These are phyloP conservation scores for Omphalea diandra DNA, from an alignment of 441 rosid genomes.

Conservation along the genomic window DNA sequence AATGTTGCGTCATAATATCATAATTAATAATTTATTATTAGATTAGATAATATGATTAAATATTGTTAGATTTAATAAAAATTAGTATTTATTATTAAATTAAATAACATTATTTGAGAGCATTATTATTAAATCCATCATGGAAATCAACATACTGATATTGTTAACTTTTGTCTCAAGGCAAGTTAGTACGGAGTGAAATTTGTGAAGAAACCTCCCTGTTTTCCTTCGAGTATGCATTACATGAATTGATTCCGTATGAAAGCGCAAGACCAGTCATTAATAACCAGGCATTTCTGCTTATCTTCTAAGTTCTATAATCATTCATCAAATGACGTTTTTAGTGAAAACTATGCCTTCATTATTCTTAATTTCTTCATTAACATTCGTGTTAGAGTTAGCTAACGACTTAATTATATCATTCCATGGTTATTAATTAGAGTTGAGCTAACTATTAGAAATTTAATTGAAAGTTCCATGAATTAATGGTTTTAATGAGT, in stretches of 20 bases:
- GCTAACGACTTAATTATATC: neutral
- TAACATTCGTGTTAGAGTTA: neutral
- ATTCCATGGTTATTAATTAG: neutral
- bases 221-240: conserved; percentile 11
- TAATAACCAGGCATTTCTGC: conserved; percentile 27
- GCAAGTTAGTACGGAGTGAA: conserved; percentile 1
- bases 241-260: conserved; percentile 10
- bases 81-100: too few species aligned
- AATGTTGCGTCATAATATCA: too few species aligned
- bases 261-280: neutral
- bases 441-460: too few species aligned
- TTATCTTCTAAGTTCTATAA: conserved; percentile 33
- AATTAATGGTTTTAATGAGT: too few species aligned
- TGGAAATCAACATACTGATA: too few species aligned
- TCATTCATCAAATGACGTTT: conserved; percentile 18
- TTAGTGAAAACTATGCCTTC: neutral
- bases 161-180: conserved; percentile 3
- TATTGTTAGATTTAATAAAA: too few species aligned
- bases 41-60: too few species aligned
- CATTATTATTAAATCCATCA: too few species aligned
- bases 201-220: neutral
- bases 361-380: neutral
- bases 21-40: too few species aligned
- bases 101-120: too few species aligned
- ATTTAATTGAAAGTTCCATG: too few species aligned